Evolutionary conservation across 129 eudicot genomes (phyloP), one percentile per base, ranked within the genome.

Genomic region (Dittrichia graveolens): DNA sequence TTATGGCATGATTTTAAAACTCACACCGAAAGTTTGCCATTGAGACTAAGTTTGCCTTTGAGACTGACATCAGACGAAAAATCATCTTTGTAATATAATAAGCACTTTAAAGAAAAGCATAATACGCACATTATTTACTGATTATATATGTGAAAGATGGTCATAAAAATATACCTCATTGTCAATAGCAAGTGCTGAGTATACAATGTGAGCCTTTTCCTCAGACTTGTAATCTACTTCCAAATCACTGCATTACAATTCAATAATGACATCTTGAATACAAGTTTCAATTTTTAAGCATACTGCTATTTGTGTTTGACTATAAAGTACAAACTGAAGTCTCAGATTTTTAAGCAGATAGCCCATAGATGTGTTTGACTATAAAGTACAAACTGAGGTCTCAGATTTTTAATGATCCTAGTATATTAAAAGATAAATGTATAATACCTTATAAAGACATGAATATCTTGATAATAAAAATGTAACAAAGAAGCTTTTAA

Each of bases 21-120:
- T 83, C 77, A 88, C 97, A 91, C 91, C 67, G 66, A 80, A 73
- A 91, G 95, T 84, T 88, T 85, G 64, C 97, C 97, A 19, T 85
- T 56, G 13, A n/a, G n/a, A n/a, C n/a, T n/a, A n/a, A n/a, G n/a
- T n/a, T n/a, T n/a, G n/a, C n/a, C n/a, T n/a, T n/a, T n/a, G 82
- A 77, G 16, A 88, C 78, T 3, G 86, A 74, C 90, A 86, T 91
- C 16, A 65, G 61, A 61, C 97, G 82, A 8, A 13, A 72, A 10
- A 6, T 72, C 48, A n/a, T 15, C 7, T 40, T 44, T 0, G 49
- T 45, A 7, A 42, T 24, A 1, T 42, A 55, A n/a, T 31, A 49
- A 43, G 49, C 48, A 60, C 53, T 24, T n/a, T n/a, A n/a, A n/a
- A n/a, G n/a, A n/a, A 24, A 24, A 24, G 31, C 0, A 24, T 0